Evolutionary conservation across 2,329 filamentous ascomycete genomes (phyloP).

Genomic region (Neonectria magnoliae): DNA sequence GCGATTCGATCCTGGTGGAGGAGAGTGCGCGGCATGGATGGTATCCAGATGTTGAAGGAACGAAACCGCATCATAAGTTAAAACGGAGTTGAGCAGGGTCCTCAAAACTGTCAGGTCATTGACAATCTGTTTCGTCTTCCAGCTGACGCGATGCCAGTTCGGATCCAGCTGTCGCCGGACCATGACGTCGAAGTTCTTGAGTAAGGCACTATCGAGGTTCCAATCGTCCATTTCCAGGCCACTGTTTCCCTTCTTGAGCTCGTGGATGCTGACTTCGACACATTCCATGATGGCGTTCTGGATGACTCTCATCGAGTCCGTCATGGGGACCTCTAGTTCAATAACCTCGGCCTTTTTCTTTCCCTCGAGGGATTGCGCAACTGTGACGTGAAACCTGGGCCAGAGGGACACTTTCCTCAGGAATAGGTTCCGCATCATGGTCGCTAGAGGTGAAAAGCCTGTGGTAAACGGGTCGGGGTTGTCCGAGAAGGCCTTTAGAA

Average conservation of each 20-base stretch:
- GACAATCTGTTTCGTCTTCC: conserved; percentile 94
- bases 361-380: conserved; percentile 89
- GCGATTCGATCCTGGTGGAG: conserved; percentile 84
- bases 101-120: conserved; percentile 86
- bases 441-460: conserved; percentile 87
- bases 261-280: conserved; percentile 92
- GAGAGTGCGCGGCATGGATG: conserved; percentile 89
- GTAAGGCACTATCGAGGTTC: conserved; percentile 92
- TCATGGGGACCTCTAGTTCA: conserved; percentile 96
- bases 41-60: conserved; percentile 95
- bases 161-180: conserved; percentile 91
- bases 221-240: conserved; percentile 96
- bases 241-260: conserved; percentile 89
- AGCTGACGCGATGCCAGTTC: conserved; percentile 96
- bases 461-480: conserved; percentile 89
- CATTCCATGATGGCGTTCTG: conserved; percentile 96
- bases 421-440: conserved; percentile 91
- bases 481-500: conserved; percentile 96
- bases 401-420: conserved; percentile 88
- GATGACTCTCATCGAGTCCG: conserved; percentile 89
- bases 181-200: conserved; percentile 90
- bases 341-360: conserved; percentile 96
- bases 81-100: conserved; percentile 81
- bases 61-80: conserved; percentile 88
- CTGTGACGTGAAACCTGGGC: conserved; percentile 91